phyloP scores from a whole-genome alignment of 495 filamentous ascomycete species.

The Talaromyces nanjingensis region DNA sequence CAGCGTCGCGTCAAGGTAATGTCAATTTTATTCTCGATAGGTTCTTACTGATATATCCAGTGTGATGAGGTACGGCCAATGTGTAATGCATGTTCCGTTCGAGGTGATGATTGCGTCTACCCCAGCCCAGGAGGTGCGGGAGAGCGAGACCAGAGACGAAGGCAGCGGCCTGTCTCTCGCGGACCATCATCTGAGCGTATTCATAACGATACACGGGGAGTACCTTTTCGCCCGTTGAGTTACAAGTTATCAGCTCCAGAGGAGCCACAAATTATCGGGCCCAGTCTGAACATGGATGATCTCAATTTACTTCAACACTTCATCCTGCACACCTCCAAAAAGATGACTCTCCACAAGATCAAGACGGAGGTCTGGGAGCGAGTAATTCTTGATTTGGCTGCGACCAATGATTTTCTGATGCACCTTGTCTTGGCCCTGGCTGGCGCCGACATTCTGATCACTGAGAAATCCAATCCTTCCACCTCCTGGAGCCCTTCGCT shows the following conservation, averaged over 20 bases:
- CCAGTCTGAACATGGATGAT: slow-evolving; percentile 17
- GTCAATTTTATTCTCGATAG: background rate
- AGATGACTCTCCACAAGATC: slow-evolving; percentile 12
- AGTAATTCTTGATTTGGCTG: slow-evolving; percentile 15
- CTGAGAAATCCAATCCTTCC: background rate
- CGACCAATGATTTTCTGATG: slow-evolving; percentile 10
- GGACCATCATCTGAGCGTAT: background rate
- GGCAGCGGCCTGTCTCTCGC: background rate
- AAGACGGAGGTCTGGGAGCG: slow-evolving; percentile 16
- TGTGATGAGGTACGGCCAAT: slow-evolving; percentile 21
- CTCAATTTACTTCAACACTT: slow-evolving; percentile 17
- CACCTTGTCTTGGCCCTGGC: slow-evolving; percentile 19
- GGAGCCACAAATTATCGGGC: background rate
- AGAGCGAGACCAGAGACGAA: background rate
- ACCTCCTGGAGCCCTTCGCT: slow-evolving; percentile 7
- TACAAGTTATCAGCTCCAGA: background rate
- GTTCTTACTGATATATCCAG: slow-evolving; percentile 9
- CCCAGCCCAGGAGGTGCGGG: slow-evolving; percentile 7
- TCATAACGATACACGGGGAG: background rate
- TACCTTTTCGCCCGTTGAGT: background rate
- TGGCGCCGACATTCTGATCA: slow-evolving; percentile 13
- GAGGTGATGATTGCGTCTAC: slow-evolving; percentile 14
- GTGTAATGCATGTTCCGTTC: slow-evolving; percentile 18
- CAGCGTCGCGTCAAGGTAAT: slow-evolving; percentile 19
- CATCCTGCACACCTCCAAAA: slow-evolving; percentile 17